Conservation (phyloP, 164 flowering plant genomes). For the Umbellularia californica region DNA sequence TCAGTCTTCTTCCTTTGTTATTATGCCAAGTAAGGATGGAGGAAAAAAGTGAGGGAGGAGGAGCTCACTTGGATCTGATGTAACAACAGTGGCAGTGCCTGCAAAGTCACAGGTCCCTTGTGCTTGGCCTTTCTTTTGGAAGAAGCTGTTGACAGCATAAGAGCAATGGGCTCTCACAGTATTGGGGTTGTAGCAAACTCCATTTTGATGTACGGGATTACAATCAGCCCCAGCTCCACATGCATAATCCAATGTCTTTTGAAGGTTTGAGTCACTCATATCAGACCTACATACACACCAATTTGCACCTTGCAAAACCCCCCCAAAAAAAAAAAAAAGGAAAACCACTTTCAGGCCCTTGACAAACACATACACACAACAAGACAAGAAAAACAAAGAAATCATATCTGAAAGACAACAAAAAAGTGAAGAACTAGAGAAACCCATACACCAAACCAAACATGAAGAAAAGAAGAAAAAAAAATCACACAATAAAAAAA, state of each 20-base stretch:
- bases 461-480: background rate
- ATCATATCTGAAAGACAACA: background rate
- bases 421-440: background rate
- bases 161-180: constrained; percentile 65
- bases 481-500: background rate
- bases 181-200: constrained; percentile 68
- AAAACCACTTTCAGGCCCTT: too few species aligned
- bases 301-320: constrained; percentile 37
- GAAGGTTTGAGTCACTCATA: constrained; percentile 36
- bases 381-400: background rate
- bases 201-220: constrained; percentile 42
- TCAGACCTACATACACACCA: constrained; percentile 60
- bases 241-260: constrained; percentile 72
- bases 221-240: constrained; percentile 92
- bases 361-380: too few species aligned
- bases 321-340: too few species aligned
- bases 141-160: constrained; percentile 81
- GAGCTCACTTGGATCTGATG: constrained; percentile 41
- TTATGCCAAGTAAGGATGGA: background rate
- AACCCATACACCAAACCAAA: background rate
- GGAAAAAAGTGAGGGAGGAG: background rate
- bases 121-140: constrained; percentile 50
- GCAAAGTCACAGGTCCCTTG: constrained; percentile 56
- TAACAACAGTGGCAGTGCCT: constrained; percentile 36
- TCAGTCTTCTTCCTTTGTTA: background rate